Base-by-base conservation (phyloP, 345 rosid species). In the Salix dunnii region DNA sequence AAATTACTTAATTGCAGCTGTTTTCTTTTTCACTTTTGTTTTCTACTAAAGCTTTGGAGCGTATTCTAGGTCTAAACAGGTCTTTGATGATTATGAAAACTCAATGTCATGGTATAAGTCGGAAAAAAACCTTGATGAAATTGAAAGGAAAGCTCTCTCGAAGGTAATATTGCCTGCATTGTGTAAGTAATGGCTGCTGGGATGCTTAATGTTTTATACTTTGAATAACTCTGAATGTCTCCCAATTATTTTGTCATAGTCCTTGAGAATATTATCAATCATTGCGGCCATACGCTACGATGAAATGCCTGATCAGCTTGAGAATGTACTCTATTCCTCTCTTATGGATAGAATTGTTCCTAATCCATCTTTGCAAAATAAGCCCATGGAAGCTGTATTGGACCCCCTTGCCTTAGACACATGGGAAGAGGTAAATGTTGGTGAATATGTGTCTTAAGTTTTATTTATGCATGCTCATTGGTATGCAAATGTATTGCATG, bases 401-500 rank as follows among this genome's bases (percentile, higher is more conserved):
- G 97, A 92, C 74, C 85, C 90, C 72, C 91, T 90, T 79, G 91
- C 92, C 43, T 89, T 91, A 49, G 86, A 93, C 85, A 77, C 87
- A 9, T 90, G 97, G 97, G 86, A 90, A 68, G 88, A 88, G 91
- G 97, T 92, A 88, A 48, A 53, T 14, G 69, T 74, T 68, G 68
- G 58, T 40, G 70, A 4, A 35, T 49, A 58, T 67, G 49, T 25
- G 10, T 31, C 33, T 66, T 55, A 55, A 48, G 2, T 69, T 5
- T 3, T 65, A 16, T 64, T 8, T 21, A 7, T 36, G 40, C 25
- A 33, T 31, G 53, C 36, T 40, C 65, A 36, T 13, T 14, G 7
- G 7, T 40, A 7, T 16, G 27, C 18, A 36, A 7, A 36, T 36
- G 0, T 36, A 13, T 0, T 14, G 30, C 53, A 21, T 48, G 16